phyloP scores from a whole-genome alignment of 2,329 filamentous ascomycete species.

The Diplodia sapinea region DNA sequence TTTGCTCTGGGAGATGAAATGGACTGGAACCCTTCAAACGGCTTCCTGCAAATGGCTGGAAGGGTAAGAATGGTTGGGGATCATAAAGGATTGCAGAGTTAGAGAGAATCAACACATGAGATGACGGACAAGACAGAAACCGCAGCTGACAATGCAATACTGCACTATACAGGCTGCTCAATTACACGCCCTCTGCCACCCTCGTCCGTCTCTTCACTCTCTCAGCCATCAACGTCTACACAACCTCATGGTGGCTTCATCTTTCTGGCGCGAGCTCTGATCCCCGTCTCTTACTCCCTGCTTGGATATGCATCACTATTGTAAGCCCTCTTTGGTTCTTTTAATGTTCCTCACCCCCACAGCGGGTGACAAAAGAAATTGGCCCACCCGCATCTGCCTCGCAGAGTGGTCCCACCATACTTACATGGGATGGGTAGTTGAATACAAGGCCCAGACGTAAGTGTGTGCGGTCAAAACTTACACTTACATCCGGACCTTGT shows the following conservation, averaged over 20 bases:
- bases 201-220: conserved; percentile 71
- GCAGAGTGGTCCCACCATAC: too few relatives aligned
- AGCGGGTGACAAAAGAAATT: too few relatives aligned
- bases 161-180: conserved; percentile 68
- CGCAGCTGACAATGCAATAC: background rate
- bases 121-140: too few relatives aligned
- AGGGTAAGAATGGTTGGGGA: background rate
- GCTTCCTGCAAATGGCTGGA: background rate
- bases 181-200: conserved; percentile 79
- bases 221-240: conserved; percentile 55
- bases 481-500: too few relatives aligned
- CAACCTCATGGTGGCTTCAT: conserved; percentile 40
- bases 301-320: conserved; percentile 48
- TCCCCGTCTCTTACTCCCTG: conserved; percentile 27
- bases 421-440: too few relatives aligned
- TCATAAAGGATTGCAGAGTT: background rate
- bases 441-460: too few relatives aligned
- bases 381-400: too few relatives aligned
- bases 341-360: conserved; percentile 38
- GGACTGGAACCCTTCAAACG: background rate
- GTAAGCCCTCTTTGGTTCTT: conserved; percentile 56
- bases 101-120: background rate
- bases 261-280: conserved; percentile 39
- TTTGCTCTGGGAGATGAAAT: background rate
- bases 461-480: too few relatives aligned